Percentiles rank a stretch among this genome's conserved stretches.
Conservation (phyloP, 2,329 filamentous ascomycete species). For the Pezicula radicicola region DNA sequence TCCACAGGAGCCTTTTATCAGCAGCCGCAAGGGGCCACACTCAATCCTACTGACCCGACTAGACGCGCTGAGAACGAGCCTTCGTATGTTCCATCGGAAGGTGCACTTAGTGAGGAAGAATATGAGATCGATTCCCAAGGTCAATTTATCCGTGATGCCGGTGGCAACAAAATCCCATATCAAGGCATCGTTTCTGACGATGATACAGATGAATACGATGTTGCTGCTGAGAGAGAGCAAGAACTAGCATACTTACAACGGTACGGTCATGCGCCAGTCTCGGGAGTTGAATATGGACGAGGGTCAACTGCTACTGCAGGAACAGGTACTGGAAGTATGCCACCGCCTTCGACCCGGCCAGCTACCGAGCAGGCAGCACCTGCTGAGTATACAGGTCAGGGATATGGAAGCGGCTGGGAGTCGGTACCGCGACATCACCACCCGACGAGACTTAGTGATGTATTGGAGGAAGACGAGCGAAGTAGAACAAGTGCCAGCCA, state of each 20-base stretch:
- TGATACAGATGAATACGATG: slow-evolving; percentile 57
- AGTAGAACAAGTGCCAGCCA: slow-evolving; percentile 63
- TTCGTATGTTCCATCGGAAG: slow-evolving; percentile 44
- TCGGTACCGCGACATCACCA: slow-evolving; percentile 77
- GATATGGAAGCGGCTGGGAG: slow-evolving; percentile 72
- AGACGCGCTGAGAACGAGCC: slow-evolving; percentile 41
- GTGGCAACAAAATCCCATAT: slow-evolving; percentile 55
- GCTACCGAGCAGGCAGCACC: slow-evolving; percentile 9
- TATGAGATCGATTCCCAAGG: slow-evolving; percentile 63
- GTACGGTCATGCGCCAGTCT: slow-evolving; percentile 19
- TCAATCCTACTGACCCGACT: slow-evolving; percentile 33
- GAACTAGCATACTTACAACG: slow-evolving; percentile 19
- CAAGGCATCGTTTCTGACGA: slow-evolving; percentile 45
- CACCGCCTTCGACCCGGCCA: slow-evolving; percentile 12
- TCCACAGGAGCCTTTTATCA: slow-evolving; percentile 39
- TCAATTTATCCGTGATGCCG: slow-evolving; percentile 57
- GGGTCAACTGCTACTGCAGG: slow-evolving; percentile 15
- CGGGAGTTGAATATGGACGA: slow-evolving; percentile 23
- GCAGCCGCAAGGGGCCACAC: slow-evolving; percentile 33
- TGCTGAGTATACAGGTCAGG: slow-evolving; percentile 64
- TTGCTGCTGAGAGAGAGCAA: slow-evolving; percentile 21
- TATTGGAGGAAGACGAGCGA: slow-evolving; percentile 80
- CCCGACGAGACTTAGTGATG: slow-evolving; percentile 83
- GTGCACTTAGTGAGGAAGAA: slow-evolving; percentile 67
- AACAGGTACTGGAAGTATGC: background rate